Base-by-base conservation (phyloP, 2,329 filamentous ascomycete genomes). In the Monilinia vaccinii-corymbosi region DNA sequence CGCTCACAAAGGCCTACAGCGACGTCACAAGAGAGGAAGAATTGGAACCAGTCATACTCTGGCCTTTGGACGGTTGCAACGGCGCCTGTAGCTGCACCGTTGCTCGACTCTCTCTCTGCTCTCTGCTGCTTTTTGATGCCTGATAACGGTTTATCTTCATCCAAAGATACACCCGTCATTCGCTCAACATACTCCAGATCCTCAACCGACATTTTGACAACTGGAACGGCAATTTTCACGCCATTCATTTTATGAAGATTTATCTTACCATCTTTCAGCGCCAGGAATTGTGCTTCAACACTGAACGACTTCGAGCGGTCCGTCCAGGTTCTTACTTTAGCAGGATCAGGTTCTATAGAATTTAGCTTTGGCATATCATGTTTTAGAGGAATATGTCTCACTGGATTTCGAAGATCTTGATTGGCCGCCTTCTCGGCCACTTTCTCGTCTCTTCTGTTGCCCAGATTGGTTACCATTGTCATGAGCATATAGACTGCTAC, bases 1-100 rank as follows among this genome's bases (percentile, higher is more conserved):
- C 94, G 84, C 75, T 97, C 93, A 74, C 94, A 99, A 49, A 96
- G 86, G 61, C 95, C 90, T 52, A 93, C 89, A 48, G 91, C 88
- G 68, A 97, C 91, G 50, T 96, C 93, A 72, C 91, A 95, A 64
- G 86, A 85, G 45, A 99, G 77, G 79, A 99, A 99, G 77, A 99
- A 97, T 71, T 97, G 91, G 70, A 99, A 99, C 94, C 94, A 99
- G 73, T 99, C 94, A 72, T 97, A 96, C 51, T 94, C 87, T 1
- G 88, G 79, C 73, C 80, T 78, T 65, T 87, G 80, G 36, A 91
- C 76, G 1, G 81, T 81, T n/a, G 82, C 86, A 14, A 87, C 87
- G 10, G 81, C 77, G 16, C 86, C 87, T 8, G 81, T 77, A 61
- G 34, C 34, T 36, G 34, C 4, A 36, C 58, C 60, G 49, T 60